These are phyloP conservation scores for Hypoxylon sp. DNA, from an alignment of 2,329 filamentous ascomycete species.

Conservation along the genomic window DNA sequence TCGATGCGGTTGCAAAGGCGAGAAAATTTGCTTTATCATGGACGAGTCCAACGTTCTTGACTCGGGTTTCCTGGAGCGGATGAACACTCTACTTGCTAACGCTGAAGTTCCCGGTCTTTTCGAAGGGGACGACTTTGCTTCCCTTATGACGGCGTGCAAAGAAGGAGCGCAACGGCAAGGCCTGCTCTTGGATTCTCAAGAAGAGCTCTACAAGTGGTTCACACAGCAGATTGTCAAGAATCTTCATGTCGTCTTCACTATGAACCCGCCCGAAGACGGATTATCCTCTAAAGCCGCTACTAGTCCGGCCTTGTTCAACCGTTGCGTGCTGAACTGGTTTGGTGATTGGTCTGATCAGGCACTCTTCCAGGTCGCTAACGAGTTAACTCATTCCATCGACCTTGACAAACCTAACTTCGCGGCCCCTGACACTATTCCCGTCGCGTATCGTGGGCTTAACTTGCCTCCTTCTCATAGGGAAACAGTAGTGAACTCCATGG, in stretches of 20 bases:
- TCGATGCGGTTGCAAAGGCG: slow-evolving; percentile 94
- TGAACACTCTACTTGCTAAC: slow-evolving; percentile 98
- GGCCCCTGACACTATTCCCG: slow-evolving; percentile 90
- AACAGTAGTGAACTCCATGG: slow-evolving; percentile 96
- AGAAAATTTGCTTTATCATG: slow-evolving; percentile 99
- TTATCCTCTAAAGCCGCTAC: slow-evolving; percentile 96
- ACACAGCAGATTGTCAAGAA: slow-evolving; percentile 99
- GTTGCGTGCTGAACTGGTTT: slow-evolving; percentile 99
- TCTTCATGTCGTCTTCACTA: slow-evolving; percentile 98
- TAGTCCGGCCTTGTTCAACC: slow-evolving; percentile 97
- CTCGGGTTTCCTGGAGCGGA: slow-evolving; percentile 97
- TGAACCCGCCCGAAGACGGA: slow-evolving; percentile 98
- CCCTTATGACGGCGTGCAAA: slow-evolving; percentile 99
- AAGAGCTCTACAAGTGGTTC: slow-evolving; percentile 99
- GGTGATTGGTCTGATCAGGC: slow-evolving; percentile 99
- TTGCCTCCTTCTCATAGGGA: slow-evolving; percentile 92
- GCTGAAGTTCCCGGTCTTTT: slow-evolving; percentile 99
- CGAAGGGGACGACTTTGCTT: slow-evolving; percentile 97
- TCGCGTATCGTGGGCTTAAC: slow-evolving; percentile 87
- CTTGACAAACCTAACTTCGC: slow-evolving; percentile 88
- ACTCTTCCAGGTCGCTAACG: slow-evolving; percentile 95
- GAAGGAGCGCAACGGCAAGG: slow-evolving; percentile 98
- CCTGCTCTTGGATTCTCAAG: slow-evolving; percentile 93
- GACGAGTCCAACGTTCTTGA: slow-evolving; percentile 99
- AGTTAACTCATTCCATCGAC: slow-evolving; percentile 96